Base-by-base conservation (phyloP, 2,329 filamentous ascomycete species). In the Ophiocordyceps camponoti-leonardi region DNA sequence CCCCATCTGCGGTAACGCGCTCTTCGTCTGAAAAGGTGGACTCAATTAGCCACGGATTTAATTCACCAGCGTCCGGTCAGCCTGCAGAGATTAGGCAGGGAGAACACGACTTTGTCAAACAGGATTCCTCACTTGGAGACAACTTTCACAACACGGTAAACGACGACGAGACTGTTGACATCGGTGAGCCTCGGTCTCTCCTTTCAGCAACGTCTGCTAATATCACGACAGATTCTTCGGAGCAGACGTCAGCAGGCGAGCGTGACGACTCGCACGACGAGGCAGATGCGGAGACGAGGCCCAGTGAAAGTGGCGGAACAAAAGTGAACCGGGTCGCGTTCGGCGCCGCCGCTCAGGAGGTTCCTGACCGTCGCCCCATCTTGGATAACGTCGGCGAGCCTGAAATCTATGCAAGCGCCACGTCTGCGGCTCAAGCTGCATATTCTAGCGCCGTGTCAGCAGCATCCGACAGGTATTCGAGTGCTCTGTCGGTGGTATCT, bases 391-490 rank as follows among this genome's bases (percentile, higher is more conserved):
- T 63, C 41, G 59, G 60, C 19, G 64, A 66, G 33, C 55, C 60
- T 1, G 61, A 67, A 33, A 42, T 49, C 4, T 46, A 58, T 18
- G 59, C 61, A 2, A 64, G 58, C 47, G 62, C 65, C 44, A 65
- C 63, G 3, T 59, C 63, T 22, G 66, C 69, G 16, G 70, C 72
- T 5, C 67, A 71, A 48, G 69, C 71, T 7, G 75, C 72, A 8
- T 87, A 86, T 59, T 73, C 72, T 10, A 72, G 72, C 22, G 83
- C 83, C 19, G 61, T 83, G 11, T 74, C 73, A 41, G 67, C 72
- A 39, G 84, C 83, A 4, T 75, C 77, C n/a, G 69, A 76, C 39
- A 78, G 81, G 45, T 85, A 84, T 52, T 72, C 72, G 0, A 75
- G 76, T 20, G 83, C 82, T 11, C 75, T 79, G 53, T 81, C 81